Evolutionary conservation across 495 filamentous ascomycete genomes (phyloP).

Genomic region (Cetradonia linearis): DNA sequence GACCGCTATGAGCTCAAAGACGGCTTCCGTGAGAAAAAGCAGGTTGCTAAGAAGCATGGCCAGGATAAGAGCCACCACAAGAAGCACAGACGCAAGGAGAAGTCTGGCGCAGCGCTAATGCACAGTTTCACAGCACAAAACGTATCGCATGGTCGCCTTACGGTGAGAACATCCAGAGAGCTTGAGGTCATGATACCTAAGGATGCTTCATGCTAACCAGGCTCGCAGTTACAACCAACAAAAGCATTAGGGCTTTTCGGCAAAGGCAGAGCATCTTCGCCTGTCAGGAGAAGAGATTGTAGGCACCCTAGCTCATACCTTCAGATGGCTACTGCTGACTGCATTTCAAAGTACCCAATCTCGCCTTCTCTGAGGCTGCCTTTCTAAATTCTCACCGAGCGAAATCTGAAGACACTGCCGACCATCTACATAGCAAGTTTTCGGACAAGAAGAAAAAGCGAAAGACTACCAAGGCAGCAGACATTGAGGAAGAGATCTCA

Average conservation of each 20-base stretch:
- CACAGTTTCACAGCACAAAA: conserved; percentile 55
- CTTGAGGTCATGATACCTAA: neutral
- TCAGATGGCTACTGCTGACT: neutral
- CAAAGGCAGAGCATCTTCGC: conserved; percentile 57
- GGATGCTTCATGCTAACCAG: conserved; percentile 14
- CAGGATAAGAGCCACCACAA: conserved; percentile 32
- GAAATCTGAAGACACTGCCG: conserved; percentile 4
- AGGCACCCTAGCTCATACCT: conserved; percentile 19
- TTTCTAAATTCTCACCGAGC: conserved; percentile 42
- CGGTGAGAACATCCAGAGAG: conserved; percentile 35
- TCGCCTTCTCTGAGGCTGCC: conserved; percentile 57
- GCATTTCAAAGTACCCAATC: conserved; percentile 44
- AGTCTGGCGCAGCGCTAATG: conserved; percentile 43
- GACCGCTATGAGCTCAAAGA: conserved; percentile 43
- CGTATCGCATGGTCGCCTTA: conserved; percentile 51
- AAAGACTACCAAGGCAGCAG: conserved; percentile 14
- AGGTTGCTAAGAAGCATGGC: conserved; percentile 35
- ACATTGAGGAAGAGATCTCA: conserved; percentile 23
- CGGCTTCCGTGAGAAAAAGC: conserved; percentile 22
- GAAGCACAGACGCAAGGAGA: conserved; percentile 34
- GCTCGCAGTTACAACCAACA: conserved; percentile 40
- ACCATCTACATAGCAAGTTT: neutral
- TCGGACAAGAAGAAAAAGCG: conserved; percentile 8
- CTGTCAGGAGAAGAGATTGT: conserved; percentile 40
- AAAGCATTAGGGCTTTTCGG: conserved; percentile 55